Evolutionary conservation across 441 rosid species (phyloP).

Genomic region (Brassica balearica): DNA sequence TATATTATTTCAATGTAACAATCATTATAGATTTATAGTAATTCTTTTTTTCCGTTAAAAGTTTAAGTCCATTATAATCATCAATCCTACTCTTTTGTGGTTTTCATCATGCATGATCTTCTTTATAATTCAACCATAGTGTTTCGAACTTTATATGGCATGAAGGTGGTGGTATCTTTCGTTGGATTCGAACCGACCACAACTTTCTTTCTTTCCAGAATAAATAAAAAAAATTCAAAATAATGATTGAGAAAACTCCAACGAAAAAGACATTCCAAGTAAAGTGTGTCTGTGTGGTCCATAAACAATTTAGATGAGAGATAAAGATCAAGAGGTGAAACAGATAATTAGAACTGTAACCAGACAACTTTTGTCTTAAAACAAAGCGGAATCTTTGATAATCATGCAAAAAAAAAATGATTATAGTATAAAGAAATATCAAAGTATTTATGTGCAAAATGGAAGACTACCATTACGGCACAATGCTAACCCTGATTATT

Average conservation of each 20-base stretch:
- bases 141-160: background rate
- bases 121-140: background rate
- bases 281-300: slow-evolving; percentile 25
- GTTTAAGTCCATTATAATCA: background rate
- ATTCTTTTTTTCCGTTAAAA: background rate
- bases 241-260: background rate
- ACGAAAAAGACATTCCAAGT: slow-evolving; percentile 26
- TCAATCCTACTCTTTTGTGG: background rate
- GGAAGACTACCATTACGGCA: background rate
- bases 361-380: background rate
- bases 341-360: background rate
- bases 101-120: background rate
- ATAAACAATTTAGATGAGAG: background rate
- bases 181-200: too few species aligned
- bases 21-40: background rate
- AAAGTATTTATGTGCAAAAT: background rate
- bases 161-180: background rate
- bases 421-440: too few species aligned
- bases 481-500: background rate
- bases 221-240: background rate
- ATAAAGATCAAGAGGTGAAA: background rate
- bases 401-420: too few species aligned
- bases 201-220: too few species aligned
- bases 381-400: background rate
- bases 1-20: background rate